Evolutionary conservation across 179 eudicot species (phyloP), one percentile per base, ranked within the genome.

Genomic region (Beta corolliflora): DNA sequence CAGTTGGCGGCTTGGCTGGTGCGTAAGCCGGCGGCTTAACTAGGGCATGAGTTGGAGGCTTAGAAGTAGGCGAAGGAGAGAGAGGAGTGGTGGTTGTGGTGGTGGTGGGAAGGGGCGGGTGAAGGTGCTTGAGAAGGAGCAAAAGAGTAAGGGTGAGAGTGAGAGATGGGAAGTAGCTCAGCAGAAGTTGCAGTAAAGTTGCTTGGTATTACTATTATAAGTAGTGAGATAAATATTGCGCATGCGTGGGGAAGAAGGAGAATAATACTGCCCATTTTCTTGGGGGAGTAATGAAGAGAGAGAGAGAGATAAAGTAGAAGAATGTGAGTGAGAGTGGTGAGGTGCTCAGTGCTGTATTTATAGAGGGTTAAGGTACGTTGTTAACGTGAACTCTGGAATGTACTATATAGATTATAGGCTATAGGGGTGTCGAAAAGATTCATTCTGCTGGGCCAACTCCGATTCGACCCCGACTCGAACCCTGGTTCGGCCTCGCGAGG

Each of bases 211-310:
- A 60, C 64, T 73, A 77, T 31, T 9, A 77, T 21, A 75, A 65
- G 61, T 41, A 80, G 25, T 75, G 83, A 16, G 58, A 60, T 69
- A 14, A 25, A 13, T 3, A 54, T 3, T 25, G 58, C 67, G 41
- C 41, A 36, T 36, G 41, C 41, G 44, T 53, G 78, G 75, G 73
- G 25, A 9, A 86, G 79, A 45, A 67, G 19, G 5, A 85, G 75
- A 25, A 21, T 71, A 3, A 25, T 25, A 25, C 41, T 36, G 2
- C 87, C 93, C 87, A 71, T 82, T 19, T 58, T 50, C 52, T 61
- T 19, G 25, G 7, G 16, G 21, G 83, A 36, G 56, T 86, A 58
- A 46, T 86, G 31, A 84, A 50, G 87, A 23, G 41, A 82, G 85
- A 11, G 67, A 18, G 15, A n/a, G 60, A 78, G 66, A 46, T 48